Conservation (phyloP, 78 protist genomes). For the Dictyostelium capitatum region DNA sequence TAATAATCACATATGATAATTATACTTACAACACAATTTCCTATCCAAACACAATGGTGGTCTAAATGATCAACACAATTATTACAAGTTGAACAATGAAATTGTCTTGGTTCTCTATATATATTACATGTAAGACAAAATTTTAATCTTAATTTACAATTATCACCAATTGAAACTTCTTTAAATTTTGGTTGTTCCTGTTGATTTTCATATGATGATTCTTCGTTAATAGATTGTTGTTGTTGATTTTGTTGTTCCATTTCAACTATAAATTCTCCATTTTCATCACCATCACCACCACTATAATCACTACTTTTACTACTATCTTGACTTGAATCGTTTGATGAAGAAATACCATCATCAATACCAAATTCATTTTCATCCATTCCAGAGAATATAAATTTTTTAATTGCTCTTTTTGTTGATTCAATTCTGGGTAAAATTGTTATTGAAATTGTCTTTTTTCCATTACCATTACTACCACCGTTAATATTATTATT, state of each 20-base stretch:
- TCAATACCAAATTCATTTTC: background rate
- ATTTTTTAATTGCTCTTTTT: background rate
- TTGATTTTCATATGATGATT: background rate
- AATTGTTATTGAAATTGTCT: no score
- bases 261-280: slow-evolving; percentile 1
- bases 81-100: slow-evolving; percentile 87
- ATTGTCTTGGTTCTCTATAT: slow-evolving; percentile 85
- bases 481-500: no score
- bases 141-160: slow-evolving; percentile 4
- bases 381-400: slow-evolving; percentile 3
- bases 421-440: background rate
- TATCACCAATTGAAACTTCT: background rate
- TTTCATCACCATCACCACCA: background rate
- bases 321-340: background rate
- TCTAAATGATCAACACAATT: slow-evolving; percentile 85
- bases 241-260: slow-evolving; percentile 12
- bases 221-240: background rate
- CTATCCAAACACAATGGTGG: slow-evolving; percentile 94
- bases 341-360: background rate
- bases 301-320: background rate
- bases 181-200: background rate
- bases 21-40: slow-evolving; percentile 78
- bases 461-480: no score
- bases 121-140: slow-evolving; percentile 83
- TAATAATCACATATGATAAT: no score